Evolutionary conservation across 345 rosid genomes (phyloP).

Genomic region (Noccaea caerulescens): DNA sequence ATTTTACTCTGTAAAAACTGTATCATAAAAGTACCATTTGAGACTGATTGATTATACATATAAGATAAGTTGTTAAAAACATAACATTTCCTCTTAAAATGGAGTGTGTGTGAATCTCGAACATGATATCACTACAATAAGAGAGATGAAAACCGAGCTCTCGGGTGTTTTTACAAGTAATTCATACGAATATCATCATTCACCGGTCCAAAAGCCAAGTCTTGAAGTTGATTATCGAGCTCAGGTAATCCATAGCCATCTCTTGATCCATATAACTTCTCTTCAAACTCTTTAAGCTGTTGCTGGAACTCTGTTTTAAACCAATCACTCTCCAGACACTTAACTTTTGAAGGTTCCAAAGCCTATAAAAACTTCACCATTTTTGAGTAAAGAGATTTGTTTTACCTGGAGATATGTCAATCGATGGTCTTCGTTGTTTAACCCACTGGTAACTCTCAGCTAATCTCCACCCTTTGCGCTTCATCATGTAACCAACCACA

Average conservation of each 20-base stretch:
- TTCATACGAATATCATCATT: background rate
- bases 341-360: background rate
- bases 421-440: conserved; percentile 10
- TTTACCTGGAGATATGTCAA: background rate
- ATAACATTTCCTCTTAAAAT: background rate
- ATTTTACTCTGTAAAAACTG: background rate
- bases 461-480: conserved; percentile 4
- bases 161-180: background rate
- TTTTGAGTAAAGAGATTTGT: no score
- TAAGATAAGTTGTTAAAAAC: conserved; percentile 1
- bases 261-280: background rate
- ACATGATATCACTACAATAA: background rate
- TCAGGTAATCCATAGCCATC: background rate
- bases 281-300: conserved; percentile 1
- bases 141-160: background rate
- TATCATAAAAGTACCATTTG: conserved; percentile 20
- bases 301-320: background rate
- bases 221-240: background rate
- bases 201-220: background rate
- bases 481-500: conserved; percentile 15
- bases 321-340: background rate
- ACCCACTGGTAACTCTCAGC: conserved; percentile 24
- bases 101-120: no score
- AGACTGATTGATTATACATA: background rate
- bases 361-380: background rate